These are phyloP conservation scores for Saururus chinensis DNA, from an alignment of 164 flowering plant genomes.

Conservation along the genomic window DNA sequence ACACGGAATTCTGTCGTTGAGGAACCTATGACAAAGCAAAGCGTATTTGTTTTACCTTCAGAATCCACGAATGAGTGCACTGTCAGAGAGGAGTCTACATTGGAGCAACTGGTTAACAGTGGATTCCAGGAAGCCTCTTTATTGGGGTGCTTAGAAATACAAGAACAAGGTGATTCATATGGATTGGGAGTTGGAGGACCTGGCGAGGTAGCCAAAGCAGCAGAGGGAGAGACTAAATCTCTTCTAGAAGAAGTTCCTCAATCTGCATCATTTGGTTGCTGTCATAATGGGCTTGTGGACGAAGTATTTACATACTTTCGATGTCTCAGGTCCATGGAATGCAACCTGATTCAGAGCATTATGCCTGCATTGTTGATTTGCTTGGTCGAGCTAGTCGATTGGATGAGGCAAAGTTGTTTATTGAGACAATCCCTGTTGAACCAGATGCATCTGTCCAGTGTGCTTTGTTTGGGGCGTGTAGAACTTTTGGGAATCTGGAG, in stretches of 20 bases:
- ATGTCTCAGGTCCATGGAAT: slow-evolving; percentile 29
- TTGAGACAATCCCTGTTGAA: slow-evolving; percentile 43
- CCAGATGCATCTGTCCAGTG: slow-evolving; percentile 55
- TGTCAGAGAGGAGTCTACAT: too few relatives aligned
- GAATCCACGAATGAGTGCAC: too few relatives aligned
- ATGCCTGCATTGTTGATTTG: slow-evolving; percentile 68
- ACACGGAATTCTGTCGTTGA: too few relatives aligned
- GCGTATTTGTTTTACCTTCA: too few relatives aligned
- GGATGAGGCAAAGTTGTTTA: slow-evolving; percentile 43
- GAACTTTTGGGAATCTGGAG: slow-evolving; percentile 42
- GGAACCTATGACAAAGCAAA: too few relatives aligned
- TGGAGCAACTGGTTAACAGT: neutral
- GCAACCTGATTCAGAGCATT: slow-evolving; percentile 47
- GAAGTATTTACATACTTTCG: slow-evolving; percentile 38
- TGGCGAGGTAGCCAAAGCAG: too few relatives aligned
- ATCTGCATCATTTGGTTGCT: too few relatives aligned
- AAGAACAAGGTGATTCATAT: neutral
- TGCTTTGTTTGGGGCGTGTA: slow-evolving; percentile 55
- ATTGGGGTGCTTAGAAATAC: too few relatives aligned
- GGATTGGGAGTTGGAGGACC: neutral
- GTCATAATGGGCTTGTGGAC: slow-evolving; percentile 44
- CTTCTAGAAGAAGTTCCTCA: too few relatives aligned
- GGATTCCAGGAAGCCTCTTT: neutral
- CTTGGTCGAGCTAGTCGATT: slow-evolving; percentile 53
- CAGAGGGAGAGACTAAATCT: too few relatives aligned